A percentile compares a stretch with the other conserved stretches of the same genome.
phyloP scores from a whole-genome alignment of 2,329 filamentous ascomycete species.

The Phaeosphaeriaceae sp. region DNA sequence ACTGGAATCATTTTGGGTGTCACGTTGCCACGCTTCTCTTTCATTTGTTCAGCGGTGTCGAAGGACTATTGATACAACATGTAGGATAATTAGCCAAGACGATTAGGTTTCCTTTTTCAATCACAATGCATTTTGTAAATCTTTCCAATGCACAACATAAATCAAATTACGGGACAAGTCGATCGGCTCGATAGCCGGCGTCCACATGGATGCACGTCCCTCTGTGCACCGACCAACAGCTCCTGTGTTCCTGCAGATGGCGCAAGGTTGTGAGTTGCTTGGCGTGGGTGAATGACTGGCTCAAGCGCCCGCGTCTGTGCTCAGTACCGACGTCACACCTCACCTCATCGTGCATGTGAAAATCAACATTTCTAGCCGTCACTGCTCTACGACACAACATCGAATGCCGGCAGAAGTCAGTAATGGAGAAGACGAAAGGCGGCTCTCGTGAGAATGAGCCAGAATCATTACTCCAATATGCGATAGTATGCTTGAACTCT shows the following conservation, averaged over 20 bases:
- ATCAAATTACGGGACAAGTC: not conserved
- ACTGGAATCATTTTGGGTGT: conserved; percentile 21
- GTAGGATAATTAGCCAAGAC: conserved; percentile 26
- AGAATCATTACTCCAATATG: conserved; percentile 19
- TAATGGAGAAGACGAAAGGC: conserved; percentile 33
- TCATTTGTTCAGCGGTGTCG: conserved; percentile 4
- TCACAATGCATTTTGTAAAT: conserved; percentile 10
- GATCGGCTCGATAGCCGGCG: conserved; percentile 2
- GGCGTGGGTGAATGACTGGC: conserved; percentile 22
- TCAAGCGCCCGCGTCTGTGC: conserved; percentile 19
- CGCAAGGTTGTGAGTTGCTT: conserved; percentile 19
- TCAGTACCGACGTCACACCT: conserved; percentile 37
- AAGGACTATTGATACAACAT: conserved; percentile 5
- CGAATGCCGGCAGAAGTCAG: conserved; percentile 2
- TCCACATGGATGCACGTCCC: conserved; percentile 8
- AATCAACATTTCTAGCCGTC: conserved; percentile 16
- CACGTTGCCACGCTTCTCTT: conserved; percentile 10
- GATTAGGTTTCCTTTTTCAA: conserved; percentile 18
- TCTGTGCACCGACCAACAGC: conserved; percentile 16
- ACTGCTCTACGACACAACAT: conserved; percentile 3
- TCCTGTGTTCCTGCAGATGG: conserved; percentile 15
- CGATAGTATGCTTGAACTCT: conserved; percentile 25
- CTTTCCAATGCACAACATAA: not conserved
- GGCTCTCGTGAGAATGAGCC: conserved; percentile 18
- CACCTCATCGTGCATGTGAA: conserved; percentile 30